phyloP scores from a whole-genome alignment of 2,329 filamentous ascomycete genomes.

The Kalaharituber pfeilii region DNA sequence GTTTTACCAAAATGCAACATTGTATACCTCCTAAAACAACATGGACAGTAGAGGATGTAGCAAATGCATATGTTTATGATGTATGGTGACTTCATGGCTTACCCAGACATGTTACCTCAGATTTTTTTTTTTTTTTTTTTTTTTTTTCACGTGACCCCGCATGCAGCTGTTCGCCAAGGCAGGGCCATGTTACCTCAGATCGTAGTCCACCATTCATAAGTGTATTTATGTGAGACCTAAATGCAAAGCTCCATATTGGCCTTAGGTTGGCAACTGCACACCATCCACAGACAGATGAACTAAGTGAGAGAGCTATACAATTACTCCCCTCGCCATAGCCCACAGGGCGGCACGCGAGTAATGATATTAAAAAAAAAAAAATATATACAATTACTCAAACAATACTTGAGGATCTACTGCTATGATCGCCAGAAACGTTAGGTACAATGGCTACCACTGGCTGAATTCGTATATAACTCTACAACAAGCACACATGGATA shows the following conservation, averaged over 20 bases:
- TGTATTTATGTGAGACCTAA: slow-evolving; percentile 11
- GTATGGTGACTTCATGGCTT: slow-evolving; percentile 10
- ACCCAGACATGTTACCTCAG: slow-evolving; percentile 1
- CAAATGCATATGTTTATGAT: not conserved
- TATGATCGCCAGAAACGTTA: not conserved
- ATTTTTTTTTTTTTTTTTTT: no score
- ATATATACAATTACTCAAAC: not conserved
- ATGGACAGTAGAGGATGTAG: not conserved
- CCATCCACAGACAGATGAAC: slow-evolving; percentile 2
- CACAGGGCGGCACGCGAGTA: no score
- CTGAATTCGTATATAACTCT: not conserved
- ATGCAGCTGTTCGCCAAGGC: no score
- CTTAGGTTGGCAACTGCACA: slow-evolving; percentile 5
- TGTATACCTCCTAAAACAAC: not conserved
- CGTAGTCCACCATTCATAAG: slow-evolving; percentile 14
- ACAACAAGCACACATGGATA: not conserved
- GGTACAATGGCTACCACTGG: not conserved
- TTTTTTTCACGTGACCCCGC: no score
- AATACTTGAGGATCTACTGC: not conserved
- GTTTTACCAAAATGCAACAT: slow-evolving; percentile 3
- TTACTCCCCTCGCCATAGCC: no score
- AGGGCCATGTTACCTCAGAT: slow-evolving; percentile 15
- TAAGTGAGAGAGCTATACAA: not conserved
- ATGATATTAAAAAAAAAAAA: no score
- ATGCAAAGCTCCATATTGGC: slow-evolving; percentile 13